Percentiles rank a stretch among this genome's conserved stretches.
These are phyloP conservation scores for Vanrija sp. DNA, from an alignment of 1,284 basidiomycete species.

Conservation along the genomic window DNA sequence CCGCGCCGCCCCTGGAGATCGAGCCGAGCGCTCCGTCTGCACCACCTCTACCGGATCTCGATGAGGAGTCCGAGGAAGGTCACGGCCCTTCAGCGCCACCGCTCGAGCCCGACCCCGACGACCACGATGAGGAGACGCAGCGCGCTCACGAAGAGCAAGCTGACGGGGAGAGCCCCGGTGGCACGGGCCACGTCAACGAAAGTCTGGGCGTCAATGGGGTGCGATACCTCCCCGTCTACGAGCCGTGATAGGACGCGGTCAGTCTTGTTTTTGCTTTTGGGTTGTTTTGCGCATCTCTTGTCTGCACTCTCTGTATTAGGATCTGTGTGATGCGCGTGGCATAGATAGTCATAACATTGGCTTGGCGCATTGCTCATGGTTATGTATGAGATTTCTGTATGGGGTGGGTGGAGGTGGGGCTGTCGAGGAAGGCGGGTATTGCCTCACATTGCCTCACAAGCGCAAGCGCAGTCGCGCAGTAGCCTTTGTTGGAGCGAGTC, in stretches of 20 bases:
- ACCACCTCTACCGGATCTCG: background rate
- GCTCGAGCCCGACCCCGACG: background rate
- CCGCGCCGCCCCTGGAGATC: conserved; percentile 1
- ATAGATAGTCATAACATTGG: no score
- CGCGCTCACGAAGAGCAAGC: background rate
- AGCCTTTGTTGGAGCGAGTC: no score
- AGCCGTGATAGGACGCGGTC: conserved; percentile 1
- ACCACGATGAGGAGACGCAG: background rate
- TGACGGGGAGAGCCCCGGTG: background rate
- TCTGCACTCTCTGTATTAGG: no score
- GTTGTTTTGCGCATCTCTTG: no score
- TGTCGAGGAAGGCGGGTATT: no score
- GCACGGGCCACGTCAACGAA: conserved; percentile 1
- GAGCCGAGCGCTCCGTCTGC: conserved; percentile 21
- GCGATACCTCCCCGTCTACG: conserved; percentile 11
- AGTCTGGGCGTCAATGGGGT: conserved; percentile 12
- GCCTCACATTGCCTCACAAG: no score
- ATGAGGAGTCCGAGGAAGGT: conserved; percentile 3
- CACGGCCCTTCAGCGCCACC: conserved; percentile 21
- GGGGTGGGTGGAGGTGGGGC: no score
- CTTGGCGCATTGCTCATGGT: no score
- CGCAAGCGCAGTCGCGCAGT: no score
- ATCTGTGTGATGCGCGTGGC: no score
- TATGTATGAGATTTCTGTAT: no score
- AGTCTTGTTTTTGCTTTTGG: no score